Conservation (phyloP, 805 yeast genomes). For the Wickerhamiella hasegawae region DNA sequence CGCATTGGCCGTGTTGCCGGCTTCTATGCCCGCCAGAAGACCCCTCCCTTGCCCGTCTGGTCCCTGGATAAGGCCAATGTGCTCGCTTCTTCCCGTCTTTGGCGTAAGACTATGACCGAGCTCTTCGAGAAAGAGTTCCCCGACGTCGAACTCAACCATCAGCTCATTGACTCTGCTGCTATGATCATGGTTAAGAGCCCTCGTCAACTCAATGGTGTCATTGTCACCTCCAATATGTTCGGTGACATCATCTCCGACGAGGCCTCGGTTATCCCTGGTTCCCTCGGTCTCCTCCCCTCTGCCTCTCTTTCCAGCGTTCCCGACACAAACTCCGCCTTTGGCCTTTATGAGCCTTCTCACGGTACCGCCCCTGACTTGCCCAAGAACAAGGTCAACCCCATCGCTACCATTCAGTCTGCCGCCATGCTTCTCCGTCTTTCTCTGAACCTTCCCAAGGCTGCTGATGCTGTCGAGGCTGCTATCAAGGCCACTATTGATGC, state of each 20-base stretch:
- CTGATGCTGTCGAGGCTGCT: constrained; percentile 76
- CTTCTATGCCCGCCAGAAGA: constrained; percentile 78
- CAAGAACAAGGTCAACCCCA: constrained; percentile 77
- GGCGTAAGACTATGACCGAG: constrained; percentile 87
- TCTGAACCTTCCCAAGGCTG: constrained; percentile 67
- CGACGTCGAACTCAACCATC: constrained; percentile 71
- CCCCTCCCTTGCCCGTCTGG: constrained; percentile 93
- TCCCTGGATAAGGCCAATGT: constrained; percentile 96
- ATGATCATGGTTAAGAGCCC: constrained; percentile 93
- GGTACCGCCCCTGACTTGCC: constrained; percentile 96
- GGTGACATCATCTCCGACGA: constrained; percentile 98
- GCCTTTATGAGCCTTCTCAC: constrained; percentile 95
- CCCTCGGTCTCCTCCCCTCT: constrained; percentile 87
- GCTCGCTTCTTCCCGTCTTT: constrained; percentile 84
- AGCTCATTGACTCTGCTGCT: constrained; percentile 95
- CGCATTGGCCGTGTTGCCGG: constrained; percentile 98
- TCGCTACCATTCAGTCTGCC: constrained; percentile 87
- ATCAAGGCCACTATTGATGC: constrained; percentile 66
- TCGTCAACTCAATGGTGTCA: constrained; percentile 77
- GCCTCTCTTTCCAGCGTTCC: constrained; percentile 96
- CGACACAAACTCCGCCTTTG: constrained; percentile 85
- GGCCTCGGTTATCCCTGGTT: constrained; percentile 96
- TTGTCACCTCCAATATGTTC: constrained; percentile 90
- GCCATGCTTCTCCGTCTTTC: constrained; percentile 96
- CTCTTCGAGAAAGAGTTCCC: constrained; percentile 85